Evolutionary conservation across 495 filamentous ascomycete genomes (phyloP).

Genomic region (Chaetomidium leptoderma): DNA sequence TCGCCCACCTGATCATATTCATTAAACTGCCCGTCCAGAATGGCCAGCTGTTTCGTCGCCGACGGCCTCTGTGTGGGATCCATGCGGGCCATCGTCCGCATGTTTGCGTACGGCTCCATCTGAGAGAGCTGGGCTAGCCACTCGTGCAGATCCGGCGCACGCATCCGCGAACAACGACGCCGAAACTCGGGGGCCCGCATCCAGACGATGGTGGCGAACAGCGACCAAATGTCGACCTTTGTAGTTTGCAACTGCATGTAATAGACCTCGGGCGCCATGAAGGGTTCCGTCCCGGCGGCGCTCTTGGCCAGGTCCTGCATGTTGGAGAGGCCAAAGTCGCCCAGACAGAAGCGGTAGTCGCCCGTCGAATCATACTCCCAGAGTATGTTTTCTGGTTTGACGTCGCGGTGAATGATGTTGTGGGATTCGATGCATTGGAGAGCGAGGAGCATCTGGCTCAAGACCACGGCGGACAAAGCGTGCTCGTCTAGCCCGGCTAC

Average conservation of each 20-base stretch:
- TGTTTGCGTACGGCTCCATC: conserved; percentile 13
- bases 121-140: conserved; percentile 19
- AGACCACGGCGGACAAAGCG: conserved; percentile 18
- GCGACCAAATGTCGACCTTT: conserved; percentile 42
- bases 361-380: conserved; percentile 16
- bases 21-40: conserved; percentile 12
- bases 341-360: conserved; percentile 31
- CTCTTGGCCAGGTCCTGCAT: conserved; percentile 22
- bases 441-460: conserved; percentile 36
- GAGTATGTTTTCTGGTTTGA: conserved; percentile 79
- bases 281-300: conserved; percentile 27
- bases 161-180: conserved; percentile 7
- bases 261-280: conserved; percentile 36
- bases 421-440: conserved; percentile 36
- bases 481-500: not conserved
- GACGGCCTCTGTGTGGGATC: conserved; percentile 24
- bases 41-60: conserved; percentile 20
- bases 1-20: conserved; percentile 6
- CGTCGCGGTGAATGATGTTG: conserved; percentile 69
- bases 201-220: conserved; percentile 43
- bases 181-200: conserved; percentile 27
- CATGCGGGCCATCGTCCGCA: conserved; percentile 25
- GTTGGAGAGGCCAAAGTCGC: conserved; percentile 37
- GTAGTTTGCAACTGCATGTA: conserved; percentile 27
- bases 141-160: conserved; percentile 20